These are phyloP conservation scores for Penstemon newberryi DNA, from an alignment of 257 asterid genomes.

Conservation along the genomic window DNA sequence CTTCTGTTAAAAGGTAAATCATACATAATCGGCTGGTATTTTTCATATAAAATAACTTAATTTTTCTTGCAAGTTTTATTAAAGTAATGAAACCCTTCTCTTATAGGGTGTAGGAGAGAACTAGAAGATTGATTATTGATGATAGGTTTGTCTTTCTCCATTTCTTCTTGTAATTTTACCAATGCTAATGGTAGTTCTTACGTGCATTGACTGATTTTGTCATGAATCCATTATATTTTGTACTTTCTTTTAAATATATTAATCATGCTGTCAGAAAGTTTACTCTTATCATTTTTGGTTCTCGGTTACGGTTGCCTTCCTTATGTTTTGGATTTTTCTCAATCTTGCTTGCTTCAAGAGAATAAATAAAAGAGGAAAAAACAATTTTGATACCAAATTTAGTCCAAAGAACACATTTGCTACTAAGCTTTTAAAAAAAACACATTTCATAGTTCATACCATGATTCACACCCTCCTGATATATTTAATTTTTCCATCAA, in stretches of 20 bases:
- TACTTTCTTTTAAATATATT: background rate
- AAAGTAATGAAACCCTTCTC: background rate
- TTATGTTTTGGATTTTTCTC: background rate
- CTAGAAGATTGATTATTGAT: conserved; percentile 64
- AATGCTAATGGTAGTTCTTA: background rate
- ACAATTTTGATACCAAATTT: too few species aligned
- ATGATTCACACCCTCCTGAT: too few species aligned
- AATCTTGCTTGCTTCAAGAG: too few species aligned
- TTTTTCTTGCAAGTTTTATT: background rate
- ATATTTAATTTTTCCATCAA: too few species aligned
- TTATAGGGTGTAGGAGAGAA: conserved; percentile 71
- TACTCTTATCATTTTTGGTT: background rate
- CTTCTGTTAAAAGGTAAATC: conserved; percentile 77
- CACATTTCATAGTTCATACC: too few species aligned
- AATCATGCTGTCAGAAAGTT: background rate
- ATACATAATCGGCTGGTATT: conserved; percentile 18
- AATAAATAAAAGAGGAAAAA: too few species aligned
- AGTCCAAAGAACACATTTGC: too few species aligned
- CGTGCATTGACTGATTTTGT: background rate
- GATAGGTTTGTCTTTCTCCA: conserved; percentile 48
- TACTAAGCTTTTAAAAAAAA: too few species aligned
- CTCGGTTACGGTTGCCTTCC: background rate
- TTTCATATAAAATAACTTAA: background rate
- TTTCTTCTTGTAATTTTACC: background rate
- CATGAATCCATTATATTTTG: background rate